Evolutionary conservation across 192 early-diverging fungal species (phyloP).

Genomic region (Entomortierella parvispora): DNA sequence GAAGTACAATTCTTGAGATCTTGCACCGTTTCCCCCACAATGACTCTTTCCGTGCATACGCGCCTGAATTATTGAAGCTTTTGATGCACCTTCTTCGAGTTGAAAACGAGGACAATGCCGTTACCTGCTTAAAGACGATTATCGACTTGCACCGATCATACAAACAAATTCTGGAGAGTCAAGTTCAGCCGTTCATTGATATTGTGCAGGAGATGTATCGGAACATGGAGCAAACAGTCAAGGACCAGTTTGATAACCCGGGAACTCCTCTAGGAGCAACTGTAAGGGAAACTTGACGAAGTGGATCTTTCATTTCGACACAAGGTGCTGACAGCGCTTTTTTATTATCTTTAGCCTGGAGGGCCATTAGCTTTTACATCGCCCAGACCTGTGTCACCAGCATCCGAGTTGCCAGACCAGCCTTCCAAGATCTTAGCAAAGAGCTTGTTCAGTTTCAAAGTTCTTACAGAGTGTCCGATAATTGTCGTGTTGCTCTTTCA

Average conservation of each 20-base stretch:
- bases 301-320: not conserved
- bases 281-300: constrained; percentile 21
- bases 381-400: constrained; percentile 80
- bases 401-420: constrained; percentile 63
- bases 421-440: constrained; percentile 73
- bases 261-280: constrained; percentile 62
- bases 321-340: not conserved
- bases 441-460: constrained; percentile 94
- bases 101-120: constrained; percentile 99
- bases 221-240: constrained; percentile 89
- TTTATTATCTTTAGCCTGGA: constrained; percentile 29
- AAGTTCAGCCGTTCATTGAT: constrained; percentile 90
- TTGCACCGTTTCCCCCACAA: constrained; percentile 92
- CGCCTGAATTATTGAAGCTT: constrained; percentile 78
- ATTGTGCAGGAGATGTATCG: constrained; percentile 94
- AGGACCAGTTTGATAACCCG: constrained; percentile 83
- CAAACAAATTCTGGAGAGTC: constrained; percentile 82
- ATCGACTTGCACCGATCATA: constrained; percentile 94
- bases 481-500: constrained; percentile 97
- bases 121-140: constrained; percentile 92
- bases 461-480: constrained; percentile 97
- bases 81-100: constrained; percentile 80
- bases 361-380: constrained; percentile 61
- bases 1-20: constrained; percentile 90
- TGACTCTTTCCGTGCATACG: constrained; percentile 82